Conservation (phyloP, 768 basidiomycete species). For the Crassisporium funariophilum region DNA sequence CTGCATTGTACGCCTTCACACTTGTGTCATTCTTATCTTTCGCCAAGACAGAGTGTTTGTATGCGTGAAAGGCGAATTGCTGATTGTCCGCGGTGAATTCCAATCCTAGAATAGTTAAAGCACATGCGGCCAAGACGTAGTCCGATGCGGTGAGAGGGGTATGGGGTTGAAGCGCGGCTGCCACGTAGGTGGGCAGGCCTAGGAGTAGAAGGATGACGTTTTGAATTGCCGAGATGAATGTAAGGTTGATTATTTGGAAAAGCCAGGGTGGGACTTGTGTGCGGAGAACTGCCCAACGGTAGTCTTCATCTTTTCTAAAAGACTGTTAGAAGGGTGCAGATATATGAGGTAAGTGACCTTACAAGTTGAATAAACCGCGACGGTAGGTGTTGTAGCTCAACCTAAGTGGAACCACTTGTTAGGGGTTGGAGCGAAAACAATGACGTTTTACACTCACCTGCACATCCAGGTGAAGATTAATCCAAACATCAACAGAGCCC, state of each 20-base stretch:
- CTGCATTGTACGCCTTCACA: slow-evolving; percentile 40
- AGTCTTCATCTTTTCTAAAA: slow-evolving; percentile 80
- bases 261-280: slow-evolving; percentile 46
- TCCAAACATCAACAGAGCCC: slow-evolving; percentile 74
- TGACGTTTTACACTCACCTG: slow-evolving; percentile 36
- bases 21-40: slow-evolving; percentile 32
- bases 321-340: not conserved
- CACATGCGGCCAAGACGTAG: slow-evolving; percentile 56
- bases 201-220: slow-evolving; percentile 80
- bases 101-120: slow-evolving; percentile 57
- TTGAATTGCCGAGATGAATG: slow-evolving; percentile 79
- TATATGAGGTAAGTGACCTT: slow-evolving; percentile 22
- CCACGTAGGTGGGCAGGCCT: slow-evolving; percentile 60
- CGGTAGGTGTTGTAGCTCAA: slow-evolving; percentile 77
- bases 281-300: slow-evolving; percentile 85
- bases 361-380: slow-evolving; percentile 80
- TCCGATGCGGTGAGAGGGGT: slow-evolving; percentile 59
- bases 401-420: slow-evolving; percentile 17
- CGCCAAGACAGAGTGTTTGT: slow-evolving; percentile 59
- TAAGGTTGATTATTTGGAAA: slow-evolving; percentile 49
- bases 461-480: slow-evolving; percentile 71
- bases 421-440: slow-evolving; percentile 5
- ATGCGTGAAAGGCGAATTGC: slow-evolving; percentile 82
- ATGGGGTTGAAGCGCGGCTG: slow-evolving; percentile 55
- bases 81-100: slow-evolving; percentile 93